Conservation (phyloP, 1,139 yeast species). For the Zygosaccharomyces sapae region DNA sequence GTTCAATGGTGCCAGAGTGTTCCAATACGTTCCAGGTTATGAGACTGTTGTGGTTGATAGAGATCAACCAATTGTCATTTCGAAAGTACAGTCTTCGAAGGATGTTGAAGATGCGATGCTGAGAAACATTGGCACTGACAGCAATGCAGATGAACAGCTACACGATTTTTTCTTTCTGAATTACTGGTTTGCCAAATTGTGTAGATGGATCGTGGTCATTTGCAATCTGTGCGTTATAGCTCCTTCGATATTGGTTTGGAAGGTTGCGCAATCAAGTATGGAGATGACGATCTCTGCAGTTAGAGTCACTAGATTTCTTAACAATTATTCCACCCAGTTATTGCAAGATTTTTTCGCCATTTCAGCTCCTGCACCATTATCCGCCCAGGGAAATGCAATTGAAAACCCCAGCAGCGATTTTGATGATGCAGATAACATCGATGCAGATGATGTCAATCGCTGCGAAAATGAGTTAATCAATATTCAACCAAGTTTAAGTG, state of each 20-base stretch:
- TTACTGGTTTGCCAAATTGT: constrained; percentile 38
- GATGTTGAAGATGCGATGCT: background rate
- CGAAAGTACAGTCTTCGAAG: constrained; percentile 5
- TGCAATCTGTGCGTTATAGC: constrained; percentile 44
- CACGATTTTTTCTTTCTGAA: constrained; percentile 21
- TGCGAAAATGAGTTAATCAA: constrained; percentile 16
- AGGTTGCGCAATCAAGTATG: constrained; percentile 42
- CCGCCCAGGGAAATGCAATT: background rate
- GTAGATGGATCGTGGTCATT: constrained; percentile 46
- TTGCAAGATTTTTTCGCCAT: constrained; percentile 42
- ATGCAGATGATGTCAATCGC: constrained; percentile 14
- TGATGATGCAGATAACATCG: constrained; percentile 5
- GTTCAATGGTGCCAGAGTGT: constrained; percentile 26
- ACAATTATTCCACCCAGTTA: constrained; percentile 36
- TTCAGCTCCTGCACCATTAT: constrained; percentile 8
- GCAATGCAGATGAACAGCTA: constrained; percentile 7
- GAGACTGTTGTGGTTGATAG: constrained; percentile 36
- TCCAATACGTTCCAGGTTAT: constrained; percentile 27
- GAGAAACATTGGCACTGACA: background rate
- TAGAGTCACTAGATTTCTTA: constrained; percentile 32
- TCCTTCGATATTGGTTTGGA: constrained; percentile 53
- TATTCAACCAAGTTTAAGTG: constrained; percentile 11
- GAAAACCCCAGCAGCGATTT: background rate
- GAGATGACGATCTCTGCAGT: constrained; percentile 38
- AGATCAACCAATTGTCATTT: constrained; percentile 26